Conservation (phyloP, 164 flowering plant genomes). For the Echeveria elegans region DNA sequence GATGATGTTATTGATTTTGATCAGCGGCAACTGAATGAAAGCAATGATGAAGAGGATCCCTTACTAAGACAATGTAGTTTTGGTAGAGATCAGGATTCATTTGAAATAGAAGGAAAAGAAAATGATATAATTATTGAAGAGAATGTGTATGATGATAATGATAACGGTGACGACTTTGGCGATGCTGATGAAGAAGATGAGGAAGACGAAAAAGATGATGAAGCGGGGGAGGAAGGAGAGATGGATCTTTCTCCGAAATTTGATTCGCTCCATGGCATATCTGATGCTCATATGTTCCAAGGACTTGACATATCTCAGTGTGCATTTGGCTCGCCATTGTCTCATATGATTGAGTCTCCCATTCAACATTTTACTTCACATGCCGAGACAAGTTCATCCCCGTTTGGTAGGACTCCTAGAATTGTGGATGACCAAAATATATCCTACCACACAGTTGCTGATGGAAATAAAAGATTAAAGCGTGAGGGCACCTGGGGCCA, state of each 20-base stretch:
- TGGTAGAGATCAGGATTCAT: conserved; percentile 18
- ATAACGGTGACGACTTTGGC: too few relatives aligned
- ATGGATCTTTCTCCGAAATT: conserved; percentile 18
- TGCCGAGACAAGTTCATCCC: conserved; percentile 28
- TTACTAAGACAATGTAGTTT: conserved; percentile 36
- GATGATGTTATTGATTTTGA: conserved; percentile 34
- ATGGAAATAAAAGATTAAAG: conserved; percentile 50
- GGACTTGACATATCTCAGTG: conserved; percentile 33
- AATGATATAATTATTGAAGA: conserved; percentile 16
- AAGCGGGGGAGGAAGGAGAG: conserved; percentile 3
- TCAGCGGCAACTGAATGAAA: conserved; percentile 33
- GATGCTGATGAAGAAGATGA: conserved; percentile 3
- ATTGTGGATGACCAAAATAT: conserved; percentile 38
- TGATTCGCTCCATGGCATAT: conserved; percentile 23
- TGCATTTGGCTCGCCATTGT: too few relatives aligned
- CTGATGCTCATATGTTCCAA: conserved; percentile 39
- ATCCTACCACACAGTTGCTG: conserved; percentile 5
- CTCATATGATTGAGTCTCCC: conserved; percentile 29
- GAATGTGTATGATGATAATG: background rate
- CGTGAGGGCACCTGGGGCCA: conserved; percentile 50
- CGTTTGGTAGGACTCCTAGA: conserved; percentile 36
- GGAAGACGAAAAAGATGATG: conserved; percentile 15
- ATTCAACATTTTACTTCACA: conserved; percentile 33
- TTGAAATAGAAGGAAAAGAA: conserved; percentile 16
- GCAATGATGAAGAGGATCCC: conserved; percentile 16